Evolutionary conservation across 1,284 basidiomycete genomes (phyloP).

Genomic region (Mycena citricolor): DNA sequence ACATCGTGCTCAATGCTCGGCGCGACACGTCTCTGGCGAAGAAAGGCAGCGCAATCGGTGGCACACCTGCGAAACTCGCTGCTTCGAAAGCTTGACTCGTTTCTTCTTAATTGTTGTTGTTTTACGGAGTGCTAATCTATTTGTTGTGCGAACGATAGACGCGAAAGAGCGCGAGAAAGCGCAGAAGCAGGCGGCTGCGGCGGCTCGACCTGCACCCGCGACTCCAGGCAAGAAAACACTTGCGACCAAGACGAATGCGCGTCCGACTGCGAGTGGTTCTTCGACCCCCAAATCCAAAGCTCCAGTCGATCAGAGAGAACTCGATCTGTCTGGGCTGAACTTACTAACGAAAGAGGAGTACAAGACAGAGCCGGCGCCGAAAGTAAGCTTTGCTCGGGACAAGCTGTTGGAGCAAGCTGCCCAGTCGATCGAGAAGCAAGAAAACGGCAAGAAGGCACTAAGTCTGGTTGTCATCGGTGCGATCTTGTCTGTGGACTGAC

Average conservation of each 20-base stretch:
- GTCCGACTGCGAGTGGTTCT: conserved; percentile 31
- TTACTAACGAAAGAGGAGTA: conserved; percentile 48
- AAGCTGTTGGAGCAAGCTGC: conserved; percentile 84
- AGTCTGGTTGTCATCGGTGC: conserved; percentile 93
- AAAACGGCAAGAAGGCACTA: conserved; percentile 65
- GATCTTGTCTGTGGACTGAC: conserved; percentile 28
- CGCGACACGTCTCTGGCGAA: conserved; percentile 65
- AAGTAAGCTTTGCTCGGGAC: conserved; percentile 74
- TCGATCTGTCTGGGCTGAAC: conserved; percentile 79
- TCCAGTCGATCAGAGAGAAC: conserved; percentile 53
- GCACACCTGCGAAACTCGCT: conserved; percentile 28
- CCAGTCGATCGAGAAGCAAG: conserved; percentile 51
- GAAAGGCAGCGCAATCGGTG: conserved; percentile 30
- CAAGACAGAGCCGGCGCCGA: conserved; percentile 62
- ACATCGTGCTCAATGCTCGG: conserved; percentile 77
- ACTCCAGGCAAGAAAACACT: conserved; percentile 30
- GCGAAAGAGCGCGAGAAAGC: conserved; percentile 76
- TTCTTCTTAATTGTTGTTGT: conserved; percentile 38
- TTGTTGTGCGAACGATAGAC: conserved; percentile 48
- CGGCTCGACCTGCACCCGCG: conserved; percentile 47
- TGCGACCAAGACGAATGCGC: conserved; percentile 30
- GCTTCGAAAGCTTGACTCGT: conserved; percentile 27
- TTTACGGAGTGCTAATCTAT: conserved; percentile 44
- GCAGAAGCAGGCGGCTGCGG: conserved; percentile 47
- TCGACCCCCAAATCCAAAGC: conserved; percentile 45